Evolutionary conservation across 495 filamentous ascomycete genomes (phyloP).

Genomic region (Penicillium pulvis): DNA sequence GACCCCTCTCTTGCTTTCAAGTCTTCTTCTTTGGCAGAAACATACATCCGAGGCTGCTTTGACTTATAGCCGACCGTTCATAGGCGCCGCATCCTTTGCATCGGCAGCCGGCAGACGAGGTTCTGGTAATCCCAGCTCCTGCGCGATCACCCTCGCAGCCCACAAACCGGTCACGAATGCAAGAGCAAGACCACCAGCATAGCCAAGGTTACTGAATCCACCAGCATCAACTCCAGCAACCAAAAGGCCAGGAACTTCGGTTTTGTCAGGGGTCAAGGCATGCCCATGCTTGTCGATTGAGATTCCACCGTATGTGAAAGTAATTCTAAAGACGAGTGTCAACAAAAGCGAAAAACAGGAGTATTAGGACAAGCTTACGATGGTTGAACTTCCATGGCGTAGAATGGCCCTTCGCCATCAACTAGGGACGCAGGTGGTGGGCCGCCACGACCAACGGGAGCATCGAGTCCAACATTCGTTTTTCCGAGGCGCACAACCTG

Average conservation of each 20-base stretch:
- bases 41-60: neutral
- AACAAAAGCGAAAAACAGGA: neutral
- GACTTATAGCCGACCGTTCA: slow-evolving; percentile 14
- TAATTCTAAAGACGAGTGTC: slow-evolving; percentile 17
- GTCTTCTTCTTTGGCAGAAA: neutral
- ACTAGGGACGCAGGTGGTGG: slow-evolving; percentile 20
- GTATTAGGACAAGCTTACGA: slow-evolving; percentile 15
- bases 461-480: slow-evolving; percentile 13
- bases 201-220: slow-evolving; percentile 28
- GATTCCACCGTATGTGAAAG: slow-evolving; percentile 32
- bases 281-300: slow-evolving; percentile 23
- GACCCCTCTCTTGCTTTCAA: too few relatives aligned
- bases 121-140: slow-evolving; percentile 18
- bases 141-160: slow-evolving; percentile 23
- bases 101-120: slow-evolving; percentile 26
- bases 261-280: slow-evolving; percentile 24
- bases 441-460: slow-evolving; percentile 15
- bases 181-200: slow-evolving; percentile 29
- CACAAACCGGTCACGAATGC: slow-evolving; percentile 30
- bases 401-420: slow-evolving; percentile 29
- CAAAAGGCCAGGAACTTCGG: slow-evolving; percentile 23
- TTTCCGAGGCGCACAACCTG: slow-evolving; percentile 17
- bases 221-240: slow-evolving; percentile 31
- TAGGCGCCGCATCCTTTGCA: slow-evolving; percentile 14
- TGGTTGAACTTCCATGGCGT: slow-evolving; percentile 33